Evolutionary conservation across 768 basidiomycete species (phyloP), one percentile per base, ranked within the genome.

Genomic region (Rhodotorula babjevae): DNA sequence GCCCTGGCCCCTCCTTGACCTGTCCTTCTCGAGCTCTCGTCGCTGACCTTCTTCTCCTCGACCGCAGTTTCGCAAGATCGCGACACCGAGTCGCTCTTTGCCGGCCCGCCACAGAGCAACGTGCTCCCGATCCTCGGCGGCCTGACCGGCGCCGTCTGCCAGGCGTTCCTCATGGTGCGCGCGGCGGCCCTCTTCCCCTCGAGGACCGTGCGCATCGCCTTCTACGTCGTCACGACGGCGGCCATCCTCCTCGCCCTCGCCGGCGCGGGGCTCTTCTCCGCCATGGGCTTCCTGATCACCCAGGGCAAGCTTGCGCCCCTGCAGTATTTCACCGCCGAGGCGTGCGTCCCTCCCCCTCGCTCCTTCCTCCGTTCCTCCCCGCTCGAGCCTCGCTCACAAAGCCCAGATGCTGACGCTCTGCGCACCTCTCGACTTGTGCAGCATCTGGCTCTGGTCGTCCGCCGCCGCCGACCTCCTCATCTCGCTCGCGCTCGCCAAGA

Each of bases 381-480:
- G n/a, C n/a, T 7, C 16, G 2, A 5, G 56, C 56, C n/a, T n/a
- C 44, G 12, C 18, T 11, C 44, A 15, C 2, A 5, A 18, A 18
- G n/a, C 36, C 36, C 36, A 36, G 36, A 36, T n/a, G n/a, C 36
- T 36, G 36, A 36, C 36, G 36, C 36, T 36, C 44, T 46, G 14
- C 44, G 42, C 42, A 42, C 44, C 44, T 46, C 14, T 27, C 12
- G 53, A 31, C 53, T 55, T 4, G 7, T 25, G 4, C 36, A 59
- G 58, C 19, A 29, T 72, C 42, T 67, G 71, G 71, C 66, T 68
- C 14, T 72, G 66, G 66, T 25, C 57, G 0, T 46, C 21, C 19
- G 71, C 71, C 21, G 50, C 44, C 3, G 71, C 62, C 40, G 71
- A 72, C 42, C 9, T 46, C 18, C 63, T 62, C 57, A 61, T 72